Conservation (phyloP, 2,329 filamentous ascomycete genomes). For the Penicillium sp. region DNA sequence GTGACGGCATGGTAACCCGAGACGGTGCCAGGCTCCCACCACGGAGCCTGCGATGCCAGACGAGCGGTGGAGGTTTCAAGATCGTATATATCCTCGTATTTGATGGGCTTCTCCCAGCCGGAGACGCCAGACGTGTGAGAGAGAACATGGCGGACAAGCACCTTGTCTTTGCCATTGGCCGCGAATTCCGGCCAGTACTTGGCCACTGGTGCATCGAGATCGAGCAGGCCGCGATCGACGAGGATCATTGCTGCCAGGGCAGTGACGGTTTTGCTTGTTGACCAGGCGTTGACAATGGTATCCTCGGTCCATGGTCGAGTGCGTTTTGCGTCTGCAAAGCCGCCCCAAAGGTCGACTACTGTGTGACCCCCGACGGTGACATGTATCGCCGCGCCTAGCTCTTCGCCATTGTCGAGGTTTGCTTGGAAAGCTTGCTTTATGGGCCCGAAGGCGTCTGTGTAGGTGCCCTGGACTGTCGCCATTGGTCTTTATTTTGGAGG, state of each 20-base stretch:
- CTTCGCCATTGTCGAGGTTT: slow-evolving; percentile 35
- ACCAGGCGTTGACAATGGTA: slow-evolving; percentile 42
- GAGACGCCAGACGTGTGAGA: slow-evolving; percentile 38
- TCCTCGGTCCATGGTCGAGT: slow-evolving; percentile 36
- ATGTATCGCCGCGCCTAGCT: slow-evolving; percentile 45
- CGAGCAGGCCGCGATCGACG: slow-evolving; percentile 37
- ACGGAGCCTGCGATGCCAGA: slow-evolving; percentile 41
- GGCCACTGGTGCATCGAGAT: slow-evolving; percentile 35
- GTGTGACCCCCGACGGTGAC: slow-evolving; percentile 40
- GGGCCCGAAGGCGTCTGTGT: slow-evolving; percentile 33
- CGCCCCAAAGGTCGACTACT: slow-evolving; percentile 47
- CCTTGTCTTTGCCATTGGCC: slow-evolving; percentile 37
- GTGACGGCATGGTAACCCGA: slow-evolving; percentile 42
- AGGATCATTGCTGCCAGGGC: slow-evolving; percentile 38
- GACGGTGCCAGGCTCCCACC: slow-evolving; percentile 44
- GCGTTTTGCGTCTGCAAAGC: slow-evolving; percentile 28
- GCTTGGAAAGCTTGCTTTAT: slow-evolving; percentile 33
- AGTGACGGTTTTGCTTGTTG: slow-evolving; percentile 38
- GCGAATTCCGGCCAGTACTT: slow-evolving; percentile 49
- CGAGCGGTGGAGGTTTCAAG: slow-evolving; percentile 23
- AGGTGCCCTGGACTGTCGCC: slow-evolving; percentile 32
- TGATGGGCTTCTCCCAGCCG: slow-evolving; percentile 31
- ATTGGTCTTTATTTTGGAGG: slow-evolving; percentile 14
- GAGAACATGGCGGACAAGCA: slow-evolving; percentile 40
- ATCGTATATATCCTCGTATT: slow-evolving; percentile 33